Evolutionary conservation across 2,329 filamentous ascomycete species (phyloP), one percentile per base, ranked within the genome.

Genomic region (Raffaelea albimanens): DNA sequence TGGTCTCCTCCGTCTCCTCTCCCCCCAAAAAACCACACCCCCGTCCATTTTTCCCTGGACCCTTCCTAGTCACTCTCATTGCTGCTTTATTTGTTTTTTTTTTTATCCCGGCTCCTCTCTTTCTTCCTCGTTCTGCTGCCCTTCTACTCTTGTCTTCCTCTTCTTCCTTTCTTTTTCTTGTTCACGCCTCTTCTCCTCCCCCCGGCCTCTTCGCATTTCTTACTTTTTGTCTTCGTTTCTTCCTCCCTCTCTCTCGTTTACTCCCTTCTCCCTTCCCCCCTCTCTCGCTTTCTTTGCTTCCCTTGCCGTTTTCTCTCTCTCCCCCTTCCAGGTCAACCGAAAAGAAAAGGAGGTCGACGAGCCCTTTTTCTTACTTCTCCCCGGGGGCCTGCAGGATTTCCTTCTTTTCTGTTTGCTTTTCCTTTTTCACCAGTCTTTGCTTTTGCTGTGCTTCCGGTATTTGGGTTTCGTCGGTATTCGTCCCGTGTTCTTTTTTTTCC

Each of bases 141-240:
- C 5, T 38, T 16, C 7, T 38, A 7, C 34, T 38, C 34, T 29
- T n/a, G n/a, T n/a, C n/a, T n/a, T 23, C 42, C 20, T 41, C 34
- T 46, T 43, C 39, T 39, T 33, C 34, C 18, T 49, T 34, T 31
- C n/a, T 25, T 34, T 34, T 25, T 36, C 40, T 40, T 29, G 16
- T 40, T 20, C 42, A 16, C 33, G 21, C 18, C 29, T 31, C 29
- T 46, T 22, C 21, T 33, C 13, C 45, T 43, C 39, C 18, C 38
- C 43, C 22, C 45, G 33, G 33, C 42, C 34, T 36, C 42, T 45
- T 29, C 52, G 50, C 52, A 46, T 46, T 41, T 46, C 44, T 44
- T 44, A 44, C 43, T 31, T 44, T 20, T 41, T n/a, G 18, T 41
- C 14, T 41, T 31, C n/a, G n/a, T 23, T 33, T 45, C 11, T 40